A percentile compares a stretch with the other conserved stretches of the same genome.
phyloP scores from a whole-genome alignment of 2,329 filamentous ascomycete genomes.

The Dactylellina drechsleri region DNA sequence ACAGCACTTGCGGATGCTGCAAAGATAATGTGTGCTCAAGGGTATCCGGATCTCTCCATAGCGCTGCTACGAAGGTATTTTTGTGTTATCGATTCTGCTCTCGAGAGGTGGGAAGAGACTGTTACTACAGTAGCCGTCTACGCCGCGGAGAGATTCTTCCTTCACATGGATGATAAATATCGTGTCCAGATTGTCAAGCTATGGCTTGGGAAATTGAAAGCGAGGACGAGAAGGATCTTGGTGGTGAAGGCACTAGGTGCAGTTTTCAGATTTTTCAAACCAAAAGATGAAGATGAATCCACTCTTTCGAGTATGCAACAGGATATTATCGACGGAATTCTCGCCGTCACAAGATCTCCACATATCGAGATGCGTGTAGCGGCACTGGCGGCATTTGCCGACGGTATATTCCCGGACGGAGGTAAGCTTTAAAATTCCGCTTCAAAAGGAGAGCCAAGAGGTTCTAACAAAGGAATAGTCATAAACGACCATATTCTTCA shows the following conservation, averaged over 20 bases:
- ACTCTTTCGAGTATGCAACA: slow-evolving; percentile 40
- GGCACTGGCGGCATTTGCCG: slow-evolving; percentile 56
- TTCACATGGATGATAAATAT: slow-evolving; percentile 49
- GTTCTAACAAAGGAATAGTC: slow-evolving; percentile 26
- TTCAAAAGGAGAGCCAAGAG: not conserved
- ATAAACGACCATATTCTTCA: slow-evolving; percentile 41
- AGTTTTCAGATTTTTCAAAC: slow-evolving; percentile 55
- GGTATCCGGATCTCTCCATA: slow-evolving; percentile 35
- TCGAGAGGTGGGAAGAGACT: slow-evolving; percentile 56
- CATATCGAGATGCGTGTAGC: slow-evolving; percentile 58
- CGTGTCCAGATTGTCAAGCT: slow-evolving; percentile 41
- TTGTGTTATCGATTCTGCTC: slow-evolving; percentile 57
- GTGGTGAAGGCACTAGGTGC: slow-evolving; percentile 57
- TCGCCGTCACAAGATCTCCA: slow-evolving; percentile 45
- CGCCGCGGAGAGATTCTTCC: slow-evolving; percentile 45
- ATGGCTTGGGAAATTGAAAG: slow-evolving; percentile 53
- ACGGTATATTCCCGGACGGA: slow-evolving; percentile 49
- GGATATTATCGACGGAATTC: slow-evolving; percentile 54
- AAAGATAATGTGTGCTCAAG: slow-evolving; percentile 46
- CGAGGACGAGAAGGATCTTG: slow-evolving; percentile 45
- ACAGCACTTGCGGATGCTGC: slow-evolving; percentile 62
- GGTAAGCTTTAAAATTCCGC: slow-evolving; percentile 5
- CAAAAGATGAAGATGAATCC: slow-evolving; percentile 28
- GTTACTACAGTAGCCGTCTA: slow-evolving; percentile 50
- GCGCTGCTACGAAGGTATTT: slow-evolving; percentile 36